Conservation (phyloP, 306 rosid species). For the Pyrus communis region DNA sequence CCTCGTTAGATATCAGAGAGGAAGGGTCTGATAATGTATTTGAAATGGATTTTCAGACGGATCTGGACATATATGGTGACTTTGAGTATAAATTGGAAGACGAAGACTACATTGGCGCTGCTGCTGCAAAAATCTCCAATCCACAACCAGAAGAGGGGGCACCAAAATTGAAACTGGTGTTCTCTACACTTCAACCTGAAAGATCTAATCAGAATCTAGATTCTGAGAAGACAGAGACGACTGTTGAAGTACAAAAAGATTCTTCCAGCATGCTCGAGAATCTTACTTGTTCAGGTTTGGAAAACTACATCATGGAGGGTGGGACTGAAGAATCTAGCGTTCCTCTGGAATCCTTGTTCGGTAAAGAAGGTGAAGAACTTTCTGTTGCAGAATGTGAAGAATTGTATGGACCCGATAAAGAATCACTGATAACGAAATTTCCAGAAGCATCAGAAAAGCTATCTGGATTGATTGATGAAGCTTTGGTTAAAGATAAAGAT, state of each 20-base stretch:
- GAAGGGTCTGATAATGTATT: conserved; percentile 59
- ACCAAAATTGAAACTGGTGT: conserved; percentile 76
- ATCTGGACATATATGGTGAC: conserved; percentile 91
- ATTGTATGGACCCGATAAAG: conserved; percentile 81
- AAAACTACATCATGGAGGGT: conserved; percentile 22
- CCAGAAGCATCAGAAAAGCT: conserved; percentile 31
- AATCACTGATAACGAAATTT: conserved; percentile 33
- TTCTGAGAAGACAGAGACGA: conserved; percentile 25
- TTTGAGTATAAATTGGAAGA: conserved; percentile 91
- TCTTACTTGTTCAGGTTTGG: conserved; percentile 16
- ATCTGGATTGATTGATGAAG: conserved; percentile 23
- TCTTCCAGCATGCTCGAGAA: conserved; percentile 34
- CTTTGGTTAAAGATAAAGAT: conserved; percentile 17
- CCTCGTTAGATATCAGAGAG: conserved; percentile 14
- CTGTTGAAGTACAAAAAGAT: conserved; percentile 30
- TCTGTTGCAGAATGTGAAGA: conserved; percentile 74
- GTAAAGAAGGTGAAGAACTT: conserved; percentile 57
- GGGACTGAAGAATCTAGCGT: conserved; percentile 37
- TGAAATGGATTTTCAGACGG: conserved; percentile 64
- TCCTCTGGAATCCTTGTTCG: conserved; percentile 37
- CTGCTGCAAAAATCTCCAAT: conserved; percentile 37
- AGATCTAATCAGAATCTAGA: conserved; percentile 28
- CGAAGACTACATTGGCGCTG: conserved; percentile 75
- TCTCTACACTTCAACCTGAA: conserved; percentile 60
- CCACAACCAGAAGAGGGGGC: conserved; percentile 46